A percentile compares a stretch with the other conserved stretches of the same genome.
phyloP scores from a whole-genome alignment of 148 eudicot genomes.

The Rhododendron mucronatum region DNA sequence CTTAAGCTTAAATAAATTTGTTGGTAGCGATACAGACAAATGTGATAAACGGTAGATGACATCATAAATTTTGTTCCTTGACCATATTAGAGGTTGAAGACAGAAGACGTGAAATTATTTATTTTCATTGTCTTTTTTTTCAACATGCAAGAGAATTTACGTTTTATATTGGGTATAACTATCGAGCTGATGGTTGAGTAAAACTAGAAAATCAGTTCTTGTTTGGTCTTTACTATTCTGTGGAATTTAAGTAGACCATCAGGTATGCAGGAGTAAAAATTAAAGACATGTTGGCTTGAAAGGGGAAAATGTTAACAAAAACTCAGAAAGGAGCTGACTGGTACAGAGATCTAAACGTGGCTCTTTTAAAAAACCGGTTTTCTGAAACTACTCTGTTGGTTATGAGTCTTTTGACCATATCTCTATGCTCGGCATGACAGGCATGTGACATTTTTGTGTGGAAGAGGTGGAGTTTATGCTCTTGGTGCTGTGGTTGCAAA shows the following conservation, averaged over 20 bases:
- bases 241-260: background rate
- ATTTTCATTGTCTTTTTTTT: background rate
- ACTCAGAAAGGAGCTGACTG: background rate
- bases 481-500: constrained; percentile 59
- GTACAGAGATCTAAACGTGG: background rate
- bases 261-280: background rate
- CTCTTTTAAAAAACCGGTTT: background rate
- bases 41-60: background rate
- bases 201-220: background rate
- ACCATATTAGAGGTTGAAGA: background rate
- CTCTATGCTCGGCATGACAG: constrained; percentile 21
- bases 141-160: background rate
- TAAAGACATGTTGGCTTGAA: background rate
- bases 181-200: background rate
- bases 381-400: background rate
- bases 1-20: background rate
- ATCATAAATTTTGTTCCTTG: background rate
- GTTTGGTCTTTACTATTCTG: background rate
- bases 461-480: constrained; percentile 69
- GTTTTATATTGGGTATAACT: background rate
- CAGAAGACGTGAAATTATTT: background rate
- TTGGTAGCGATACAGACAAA: background rate
- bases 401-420: background rate
- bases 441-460: constrained; percentile 64
- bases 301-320: background rate